Evolutionary conservation across 768 basidiomycete species (phyloP).

Genomic region (Agrocybe chaxingu): DNA sequence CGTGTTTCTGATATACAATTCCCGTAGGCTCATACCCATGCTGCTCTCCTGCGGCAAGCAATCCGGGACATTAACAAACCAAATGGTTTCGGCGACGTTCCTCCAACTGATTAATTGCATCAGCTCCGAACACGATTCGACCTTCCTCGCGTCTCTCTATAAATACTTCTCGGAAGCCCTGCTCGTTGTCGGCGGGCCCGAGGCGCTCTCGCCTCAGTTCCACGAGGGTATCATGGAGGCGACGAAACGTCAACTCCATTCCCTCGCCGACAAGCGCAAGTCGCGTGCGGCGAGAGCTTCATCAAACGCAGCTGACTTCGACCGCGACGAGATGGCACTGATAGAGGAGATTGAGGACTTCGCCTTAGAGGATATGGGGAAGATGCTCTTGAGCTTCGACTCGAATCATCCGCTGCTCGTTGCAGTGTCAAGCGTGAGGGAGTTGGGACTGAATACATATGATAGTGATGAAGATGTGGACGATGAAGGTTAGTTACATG

Average conservation of each 20-base stretch:
- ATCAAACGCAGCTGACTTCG: conserved; percentile 28
- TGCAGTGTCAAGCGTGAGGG: conserved; percentile 69
- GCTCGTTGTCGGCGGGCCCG: conserved; percentile 54
- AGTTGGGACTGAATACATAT: conserved; percentile 56
- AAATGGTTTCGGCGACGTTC: conserved; percentile 70
- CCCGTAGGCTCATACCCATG: conserved; percentile 64
- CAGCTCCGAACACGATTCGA: conserved; percentile 65
- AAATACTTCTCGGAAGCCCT: conserved; percentile 64
- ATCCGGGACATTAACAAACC: conserved; percentile 58
- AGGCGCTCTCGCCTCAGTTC: conserved; percentile 50
- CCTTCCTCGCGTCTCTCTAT: conserved; percentile 76
- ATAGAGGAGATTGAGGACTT: conserved; percentile 84
- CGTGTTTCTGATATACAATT: neutral
- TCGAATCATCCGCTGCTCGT: conserved; percentile 60
- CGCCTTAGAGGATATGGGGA: conserved; percentile 76
- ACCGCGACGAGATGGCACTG: conserved; percentile 66
- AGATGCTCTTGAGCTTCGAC: conserved; percentile 56
- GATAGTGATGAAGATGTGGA: conserved; percentile 44
- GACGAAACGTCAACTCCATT: conserved; percentile 67
- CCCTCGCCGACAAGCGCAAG: conserved; percentile 66
- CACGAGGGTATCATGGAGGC: conserved; percentile 59
- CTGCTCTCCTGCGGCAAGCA: conserved; percentile 66
- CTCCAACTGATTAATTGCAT: conserved; percentile 62
- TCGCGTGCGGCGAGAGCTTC: conserved; percentile 37
- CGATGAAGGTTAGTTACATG: conserved; percentile 11